Evolutionary conservation across 352 stramenopile species (phyloP).

Genomic region (Phytophthora syringae): DNA sequence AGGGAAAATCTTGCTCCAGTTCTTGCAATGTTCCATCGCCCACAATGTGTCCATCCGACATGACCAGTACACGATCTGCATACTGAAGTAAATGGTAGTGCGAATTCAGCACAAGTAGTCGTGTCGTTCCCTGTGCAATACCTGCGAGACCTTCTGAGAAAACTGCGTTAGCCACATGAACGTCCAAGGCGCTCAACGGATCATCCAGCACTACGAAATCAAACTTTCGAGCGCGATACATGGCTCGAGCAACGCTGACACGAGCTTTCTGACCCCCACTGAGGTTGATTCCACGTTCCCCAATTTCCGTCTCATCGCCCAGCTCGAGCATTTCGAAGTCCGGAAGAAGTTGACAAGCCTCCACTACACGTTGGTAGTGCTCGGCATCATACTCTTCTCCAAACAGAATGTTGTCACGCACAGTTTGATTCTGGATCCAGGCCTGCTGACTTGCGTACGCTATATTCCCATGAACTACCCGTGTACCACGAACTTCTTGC

Average conservation of each 20-base stretch:
- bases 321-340: slow-evolving; percentile 85
- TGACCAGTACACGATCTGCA: slow-evolving; percentile 64
- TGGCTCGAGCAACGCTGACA: slow-evolving; percentile 83
- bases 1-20: slow-evolving; percentile 49
- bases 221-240: slow-evolving; percentile 85
- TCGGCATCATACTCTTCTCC: slow-evolving; percentile 19
- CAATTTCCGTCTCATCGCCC: slow-evolving; percentile 93
- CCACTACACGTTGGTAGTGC: slow-evolving; percentile 50
- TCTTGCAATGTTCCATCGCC: slow-evolving; percentile 82
- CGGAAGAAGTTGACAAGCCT: slow-evolving; percentile 73
- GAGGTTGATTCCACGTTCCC: slow-evolving; percentile 94
- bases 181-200: slow-evolving; percentile 30
- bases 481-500: slow-evolving; percentile 34
- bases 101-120: slow-evolving; percentile 94
- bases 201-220: slow-evolving; percentile 96
- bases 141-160: slow-evolving; percentile 89
- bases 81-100: slow-evolving; percentile 90
- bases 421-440: slow-evolving; percentile 91
- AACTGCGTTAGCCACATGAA: slow-evolving; percentile 76
- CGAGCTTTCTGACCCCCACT: slow-evolving; percentile 91
- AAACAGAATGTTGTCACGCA: slow-evolving; percentile 69
- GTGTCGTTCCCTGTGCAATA: slow-evolving; percentile 66
- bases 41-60: slow-evolving; percentile 80
- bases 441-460: slow-evolving; percentile 89
- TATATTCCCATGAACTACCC: slow-evolving; percentile 30